Evolutionary conservation across 2,329 filamentous ascomycete genomes (phyloP), one percentile per base, ranked within the genome.

Genomic region (Piedraia hortae): DNA sequence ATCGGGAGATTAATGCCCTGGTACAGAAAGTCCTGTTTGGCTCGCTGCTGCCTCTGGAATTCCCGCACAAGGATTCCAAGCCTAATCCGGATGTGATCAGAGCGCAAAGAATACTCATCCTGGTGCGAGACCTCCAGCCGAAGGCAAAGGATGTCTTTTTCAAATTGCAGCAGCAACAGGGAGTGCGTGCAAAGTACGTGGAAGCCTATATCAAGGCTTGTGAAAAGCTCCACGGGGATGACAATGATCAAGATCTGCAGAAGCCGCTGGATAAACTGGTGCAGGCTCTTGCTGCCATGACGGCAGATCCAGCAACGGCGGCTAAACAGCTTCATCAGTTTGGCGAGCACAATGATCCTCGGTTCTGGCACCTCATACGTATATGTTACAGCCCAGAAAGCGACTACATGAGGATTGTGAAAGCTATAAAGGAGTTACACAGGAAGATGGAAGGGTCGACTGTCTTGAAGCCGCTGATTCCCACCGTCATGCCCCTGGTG

Each of bases 321-420:
- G 62, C 60, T 15, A 60, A 64, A 9, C 78, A 93, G 43, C 51
- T 97, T 7, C 68, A 74, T 48, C 88, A 74, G 36, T 93, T 91
- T 40, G 78, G 77, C 16, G 90, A 82, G 44, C 57, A 69, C 34
- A 75, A 93, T 37, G 80, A 97, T 41, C 69, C 82, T 22, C 68
- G 85, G 25, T 72, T 63, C 35, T 93, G 91, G 44, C 72, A 88
- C 36, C 62, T 97, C 11, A 65, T 91, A 32, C 68, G 72, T 26
- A 91, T 80, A 42, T 66, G 77, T 23, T 75, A 80, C 41, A 69
- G 67, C 14, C 65, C 73, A 3, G 71, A 82, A 30, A 80, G 72
- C 35, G 85, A 97, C 38, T 93, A 90, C 44, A 71, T 77, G 36
- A 90, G 75, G 17, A 75, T 91, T 19, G 63, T 70, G 30, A 75